Evolutionary conservation across 2,329 filamentous ascomycete genomes (phyloP).

Genomic region (Penicillium expansum): DNA sequence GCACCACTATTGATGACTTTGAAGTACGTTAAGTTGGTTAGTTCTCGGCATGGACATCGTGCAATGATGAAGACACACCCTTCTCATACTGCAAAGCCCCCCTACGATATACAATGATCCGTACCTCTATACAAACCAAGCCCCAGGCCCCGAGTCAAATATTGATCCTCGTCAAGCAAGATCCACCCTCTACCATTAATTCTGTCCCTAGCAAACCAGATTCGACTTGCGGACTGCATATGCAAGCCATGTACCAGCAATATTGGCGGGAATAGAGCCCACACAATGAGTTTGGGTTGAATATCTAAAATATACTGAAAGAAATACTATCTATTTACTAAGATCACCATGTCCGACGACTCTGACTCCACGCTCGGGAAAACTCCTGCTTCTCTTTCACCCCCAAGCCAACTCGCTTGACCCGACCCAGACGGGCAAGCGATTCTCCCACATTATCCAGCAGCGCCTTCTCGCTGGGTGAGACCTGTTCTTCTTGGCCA

Average conservation of each 20-base stretch:
- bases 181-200: neutral
- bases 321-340: neutral
- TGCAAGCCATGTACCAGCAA: no score
- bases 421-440: constrained; percentile 79
- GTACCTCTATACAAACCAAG: neutral
- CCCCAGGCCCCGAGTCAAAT: neutral
- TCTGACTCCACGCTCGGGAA: constrained; percentile 65
- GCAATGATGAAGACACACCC: neutral
- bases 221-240: neutral
- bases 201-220: neutral
- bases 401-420: constrained; percentile 83
- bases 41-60: neutral
- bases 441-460: constrained; percentile 80
- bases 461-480: constrained; percentile 62
- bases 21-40: no score
- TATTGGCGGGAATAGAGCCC: neutral
- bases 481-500: constrained; percentile 37
- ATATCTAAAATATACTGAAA: neutral
- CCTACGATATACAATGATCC: neutral
- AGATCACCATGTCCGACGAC: constrained; percentile 30
- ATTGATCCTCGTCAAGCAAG: neutral
- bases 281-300: neutral
- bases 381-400: constrained; percentile 81
- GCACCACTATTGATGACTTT: no score
- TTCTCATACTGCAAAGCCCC: neutral